Evolutionary conservation across 23 red algal genomes (phyloP), one percentile per base, ranked within the genome.

Genomic region (Gracilaria caudata): DNA sequence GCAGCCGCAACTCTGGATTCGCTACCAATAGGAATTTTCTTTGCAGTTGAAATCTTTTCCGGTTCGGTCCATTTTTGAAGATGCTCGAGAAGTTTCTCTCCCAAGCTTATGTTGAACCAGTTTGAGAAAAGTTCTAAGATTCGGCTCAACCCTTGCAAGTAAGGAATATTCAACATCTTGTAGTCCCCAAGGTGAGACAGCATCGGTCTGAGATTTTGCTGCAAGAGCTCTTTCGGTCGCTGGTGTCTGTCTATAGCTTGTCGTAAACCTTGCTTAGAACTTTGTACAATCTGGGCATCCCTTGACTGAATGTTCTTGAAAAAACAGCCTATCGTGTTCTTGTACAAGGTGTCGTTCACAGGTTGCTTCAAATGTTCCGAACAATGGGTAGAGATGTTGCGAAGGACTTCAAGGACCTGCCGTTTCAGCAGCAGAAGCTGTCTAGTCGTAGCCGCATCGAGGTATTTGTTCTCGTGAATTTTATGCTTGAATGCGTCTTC

Each of bases 1-100:
- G 85, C 84, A 29, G 90, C 95, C 7, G 70, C 95, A 16, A 98
- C 80, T 53, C 58, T 63, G 30, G 90, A 83, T 57, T 95, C 93
- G 40, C 63, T 86, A 56, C 86, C 93, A 26, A 86, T 64, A 37
- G 75, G 55, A 74, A 82, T 77, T 20, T 78, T 54, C 60, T 92
- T 92, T 2, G 73, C 36, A 14, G 75, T 46, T 17, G 49, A 44
- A 10, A 96, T 78, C 82, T 93, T 87, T 51, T 92, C 85, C 14
- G 89, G 83, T 30, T 98, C 89, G 11, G 79, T 94, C 91, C 91
- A 95, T 29, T 93, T 94, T 33, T 92, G 80, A 39, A 99, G 75
- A 73, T 99, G 97, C 82, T 99, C 93, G 38, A 99, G 70, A 26
- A 99, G 90, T 73, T 94, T 95, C 36, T 99, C 97, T 20, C 90